Evolutionary conservation across 2,329 filamentous ascomycete species (phyloP).

Genomic region (Diaporthe sp.): DNA sequence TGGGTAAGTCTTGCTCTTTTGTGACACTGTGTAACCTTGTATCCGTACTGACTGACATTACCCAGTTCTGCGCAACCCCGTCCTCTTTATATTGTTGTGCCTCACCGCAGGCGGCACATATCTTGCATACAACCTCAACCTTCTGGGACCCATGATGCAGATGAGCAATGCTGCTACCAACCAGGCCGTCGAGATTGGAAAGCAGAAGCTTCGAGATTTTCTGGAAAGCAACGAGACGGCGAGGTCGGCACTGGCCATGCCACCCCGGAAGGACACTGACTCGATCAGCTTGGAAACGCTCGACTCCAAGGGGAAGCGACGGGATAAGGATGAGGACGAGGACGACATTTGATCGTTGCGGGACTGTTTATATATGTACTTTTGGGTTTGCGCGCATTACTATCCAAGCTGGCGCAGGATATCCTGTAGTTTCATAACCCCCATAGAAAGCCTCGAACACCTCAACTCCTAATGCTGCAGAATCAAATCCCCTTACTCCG

Average conservation of each 20-base stretch:
- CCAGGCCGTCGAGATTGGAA: constrained; percentile 92
- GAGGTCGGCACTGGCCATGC: constrained; percentile 85
- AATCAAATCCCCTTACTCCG: background rate
- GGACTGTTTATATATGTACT: constrained; percentile 35
- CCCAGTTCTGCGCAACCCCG: constrained; percentile 89
- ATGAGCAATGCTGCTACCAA: constrained; percentile 91
- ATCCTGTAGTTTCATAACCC: constrained; percentile 34
- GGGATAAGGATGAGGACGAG: constrained; percentile 65
- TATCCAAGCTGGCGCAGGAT: constrained; percentile 35
- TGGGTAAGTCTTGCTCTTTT: constrained; percentile 72
- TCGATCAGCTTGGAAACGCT: constrained; percentile 71
- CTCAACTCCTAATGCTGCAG: constrained; percentile 37
- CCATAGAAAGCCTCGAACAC: constrained; percentile 29
- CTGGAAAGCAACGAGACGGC: constrained; percentile 89
- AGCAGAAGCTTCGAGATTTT: constrained; percentile 91
- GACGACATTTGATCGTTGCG: constrained; percentile 64
- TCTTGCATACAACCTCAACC: constrained; percentile 91
- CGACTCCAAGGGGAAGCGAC: constrained; percentile 71
- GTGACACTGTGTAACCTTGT: constrained; percentile 33
- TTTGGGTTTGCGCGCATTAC: constrained; percentile 17
- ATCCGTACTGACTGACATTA: constrained; percentile 41
- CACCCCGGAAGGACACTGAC: constrained; percentile 61
- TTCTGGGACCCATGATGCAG: constrained; percentile 95
- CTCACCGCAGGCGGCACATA: constrained; percentile 83
- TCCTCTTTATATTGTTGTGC: constrained; percentile 92